Evolutionary conservation across 1,284 basidiomycete genomes (phyloP).

Genomic region (Dichomitus squalens): DNA sequence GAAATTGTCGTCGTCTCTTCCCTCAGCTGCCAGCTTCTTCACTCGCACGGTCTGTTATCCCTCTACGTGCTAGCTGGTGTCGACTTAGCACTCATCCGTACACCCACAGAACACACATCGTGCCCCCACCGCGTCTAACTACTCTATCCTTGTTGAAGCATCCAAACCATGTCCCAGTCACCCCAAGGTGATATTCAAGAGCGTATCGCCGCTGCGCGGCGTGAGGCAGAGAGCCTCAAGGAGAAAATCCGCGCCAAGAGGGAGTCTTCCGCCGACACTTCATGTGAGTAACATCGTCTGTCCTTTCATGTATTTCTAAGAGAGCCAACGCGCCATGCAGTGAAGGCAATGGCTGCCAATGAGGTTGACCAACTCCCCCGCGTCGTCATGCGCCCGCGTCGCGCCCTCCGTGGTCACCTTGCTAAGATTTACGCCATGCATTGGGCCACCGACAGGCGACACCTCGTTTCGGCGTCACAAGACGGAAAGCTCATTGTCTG

Average conservation of each 20-base stretch:
- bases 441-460: constrained; percentile 95
- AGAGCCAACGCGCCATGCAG: constrained; percentile 38
- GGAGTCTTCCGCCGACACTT: constrained; percentile 96
- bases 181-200: constrained; percentile 89
- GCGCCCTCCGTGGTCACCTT: constrained; percentile 94
- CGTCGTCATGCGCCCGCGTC: constrained; percentile 93
- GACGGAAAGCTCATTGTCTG: constrained; percentile 99
- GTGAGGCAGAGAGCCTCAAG: constrained; percentile 95
- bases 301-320: neutral
- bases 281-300: constrained; percentile 61
- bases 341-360: constrained; percentile 95
- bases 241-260: constrained; percentile 96
- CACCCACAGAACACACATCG: neutral
- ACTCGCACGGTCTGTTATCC: constrained; percentile 20
- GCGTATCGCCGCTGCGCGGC: constrained; percentile 92
- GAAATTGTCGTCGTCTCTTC: constrained; percentile 22
- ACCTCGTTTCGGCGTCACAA: constrained; percentile 98
- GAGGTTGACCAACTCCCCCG: constrained; percentile 95
- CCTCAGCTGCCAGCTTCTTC: constrained; percentile 11
- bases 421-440: constrained; percentile 99
- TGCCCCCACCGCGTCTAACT: constrained; percentile 3
- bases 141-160: constrained; percentile 12
- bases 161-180: constrained; percentile 68
- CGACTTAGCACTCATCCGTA: neutral
- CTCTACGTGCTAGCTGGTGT: neutral